phyloP scores from a whole-genome alignment of 2,329 filamentous ascomycete genomes.

The Colletotrichum paranaense region DNA sequence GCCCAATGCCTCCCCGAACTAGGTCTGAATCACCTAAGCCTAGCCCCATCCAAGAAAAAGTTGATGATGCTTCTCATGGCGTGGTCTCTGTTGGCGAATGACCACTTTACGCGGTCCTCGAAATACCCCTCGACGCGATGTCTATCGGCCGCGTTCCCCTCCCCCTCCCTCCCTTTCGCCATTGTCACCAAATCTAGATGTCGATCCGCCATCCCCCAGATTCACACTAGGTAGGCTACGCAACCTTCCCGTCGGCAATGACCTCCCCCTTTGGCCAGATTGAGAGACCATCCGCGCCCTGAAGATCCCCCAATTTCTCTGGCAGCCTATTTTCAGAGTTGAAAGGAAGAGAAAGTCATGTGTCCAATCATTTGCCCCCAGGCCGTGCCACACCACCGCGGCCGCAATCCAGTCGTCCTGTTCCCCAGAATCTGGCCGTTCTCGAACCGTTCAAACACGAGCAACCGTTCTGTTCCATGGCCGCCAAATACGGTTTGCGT shows the following conservation, averaged over 20 bases:
- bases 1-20: too few species aligned
- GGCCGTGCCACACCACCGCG: neutral
- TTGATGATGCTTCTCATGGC: neutral
- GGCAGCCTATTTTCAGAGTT: neutral
- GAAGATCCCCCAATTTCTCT: neutral
- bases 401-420: neutral
- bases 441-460: neutral
- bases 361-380: neutral
- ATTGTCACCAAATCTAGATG: neutral
- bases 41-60: neutral
- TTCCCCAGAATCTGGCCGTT: slow-evolving; percentile 17
- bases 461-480: neutral
- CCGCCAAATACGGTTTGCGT: slow-evolving; percentile 13
- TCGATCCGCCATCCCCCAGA: neutral
- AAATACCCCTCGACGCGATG: slow-evolving; percentile 19
- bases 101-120: slow-evolving; percentile 27
- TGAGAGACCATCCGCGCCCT: neutral
- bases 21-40: neutral
- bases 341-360: slow-evolving; percentile 3
- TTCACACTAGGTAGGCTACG: neutral
- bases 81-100: neutral
- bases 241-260: neutral
- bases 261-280: neutral
- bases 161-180: neutral
- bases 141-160: neutral